Percentiles rank a stretch among this genome's conserved stretches.
phyloP scores from a whole-genome alignment of 1,284 basidiomycete genomes.

The Trichosporon inkin region DNA sequence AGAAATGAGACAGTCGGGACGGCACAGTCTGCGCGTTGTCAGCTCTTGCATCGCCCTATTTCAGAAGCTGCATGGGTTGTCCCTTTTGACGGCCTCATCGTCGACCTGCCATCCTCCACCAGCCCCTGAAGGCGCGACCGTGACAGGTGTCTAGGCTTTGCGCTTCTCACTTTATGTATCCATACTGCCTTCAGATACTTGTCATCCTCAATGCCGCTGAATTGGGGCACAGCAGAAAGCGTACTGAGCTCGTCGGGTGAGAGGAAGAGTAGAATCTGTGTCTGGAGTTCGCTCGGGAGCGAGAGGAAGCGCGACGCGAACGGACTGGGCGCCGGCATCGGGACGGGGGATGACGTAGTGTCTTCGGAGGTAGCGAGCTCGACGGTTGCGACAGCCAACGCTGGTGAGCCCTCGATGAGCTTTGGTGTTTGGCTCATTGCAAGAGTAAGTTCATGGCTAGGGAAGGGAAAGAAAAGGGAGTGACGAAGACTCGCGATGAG shows the following conservation, averaged over 20 bases:
- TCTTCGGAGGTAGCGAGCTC: not conserved
- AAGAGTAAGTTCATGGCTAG: not conserved
- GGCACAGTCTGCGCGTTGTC: slow-evolving; percentile 24
- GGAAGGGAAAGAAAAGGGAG: not conserved
- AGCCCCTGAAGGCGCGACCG: not conserved
- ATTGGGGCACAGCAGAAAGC: slow-evolving; percentile 24
- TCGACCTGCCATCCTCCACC: not conserved
- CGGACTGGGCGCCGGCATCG: not conserved
- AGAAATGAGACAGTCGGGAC: slow-evolving; percentile 1
- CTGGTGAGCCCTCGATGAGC: not conserved
- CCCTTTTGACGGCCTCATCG: not conserved
- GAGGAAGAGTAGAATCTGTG: slow-evolving; percentile 27
- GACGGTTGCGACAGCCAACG: not conserved
- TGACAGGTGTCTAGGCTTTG: not conserved
- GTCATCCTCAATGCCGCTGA: slow-evolving; percentile 26
- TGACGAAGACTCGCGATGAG: not conserved
- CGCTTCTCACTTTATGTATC: slow-evolving; percentile 22
- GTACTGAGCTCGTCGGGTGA: slow-evolving; percentile 28
- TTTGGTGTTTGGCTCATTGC: not conserved
- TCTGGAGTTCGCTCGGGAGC: slow-evolving; percentile 26
- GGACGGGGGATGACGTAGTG: not conserved
- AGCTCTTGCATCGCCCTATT: not conserved
- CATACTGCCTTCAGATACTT: slow-evolving; percentile 24
- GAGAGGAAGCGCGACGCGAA: slow-evolving; percentile 23
- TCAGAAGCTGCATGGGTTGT: too few relatives aligned